Evolutionary conservation across 1,139 yeast species (phyloP).

Genomic region (Meyerozyma smithsonii): DNA sequence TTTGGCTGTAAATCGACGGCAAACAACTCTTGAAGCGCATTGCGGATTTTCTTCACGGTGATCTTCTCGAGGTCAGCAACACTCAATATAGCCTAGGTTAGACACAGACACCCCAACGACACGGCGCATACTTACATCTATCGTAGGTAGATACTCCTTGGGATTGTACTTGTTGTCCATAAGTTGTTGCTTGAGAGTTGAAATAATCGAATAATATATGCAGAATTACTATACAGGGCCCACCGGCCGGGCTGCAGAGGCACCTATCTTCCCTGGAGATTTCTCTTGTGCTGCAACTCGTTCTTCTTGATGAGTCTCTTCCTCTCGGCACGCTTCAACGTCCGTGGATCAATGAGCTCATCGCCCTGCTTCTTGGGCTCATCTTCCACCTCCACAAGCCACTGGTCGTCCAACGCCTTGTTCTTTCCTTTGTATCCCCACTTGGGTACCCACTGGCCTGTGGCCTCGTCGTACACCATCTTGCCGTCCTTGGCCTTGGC

Average conservation of each 20-base stretch:
- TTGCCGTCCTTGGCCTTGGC: constrained; percentile 89
- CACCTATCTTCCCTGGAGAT: constrained; percentile 27
- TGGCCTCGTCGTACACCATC: constrained; percentile 82
- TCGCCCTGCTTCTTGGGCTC: constrained; percentile 58
- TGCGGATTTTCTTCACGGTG: constrained; percentile 67
- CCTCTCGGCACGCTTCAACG: constrained; percentile 74
- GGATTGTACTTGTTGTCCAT: constrained; percentile 20
- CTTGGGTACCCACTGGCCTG: constrained; percentile 94
- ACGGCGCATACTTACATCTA: constrained; percentile 49
- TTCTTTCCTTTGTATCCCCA: constrained; percentile 98
- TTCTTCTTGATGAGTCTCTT: constrained; percentile 83
- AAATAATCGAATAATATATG: neutral
- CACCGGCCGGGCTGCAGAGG: neutral
- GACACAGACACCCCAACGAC: constrained; percentile 9
- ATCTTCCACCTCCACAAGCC: constrained; percentile 94
- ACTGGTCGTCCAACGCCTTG: constrained; percentile 80
- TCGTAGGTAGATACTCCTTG: constrained; percentile 53
- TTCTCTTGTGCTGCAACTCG: constrained; percentile 80
- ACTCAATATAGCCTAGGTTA: constrained; percentile 59
- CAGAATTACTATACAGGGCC: constrained; percentile 2
- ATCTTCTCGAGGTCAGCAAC: constrained; percentile 72
- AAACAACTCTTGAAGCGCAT: constrained; percentile 66
- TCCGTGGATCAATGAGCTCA: constrained; percentile 84
- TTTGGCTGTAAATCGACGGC: constrained; percentile 49
- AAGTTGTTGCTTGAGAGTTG: neutral